A percentile compares a stretch with the other conserved stretches of the same genome.
These are phyloP conservation scores for Lipomyces starkeyi DNA, from an alignment of 805 yeast genomes.

Conservation along the genomic window DNA sequence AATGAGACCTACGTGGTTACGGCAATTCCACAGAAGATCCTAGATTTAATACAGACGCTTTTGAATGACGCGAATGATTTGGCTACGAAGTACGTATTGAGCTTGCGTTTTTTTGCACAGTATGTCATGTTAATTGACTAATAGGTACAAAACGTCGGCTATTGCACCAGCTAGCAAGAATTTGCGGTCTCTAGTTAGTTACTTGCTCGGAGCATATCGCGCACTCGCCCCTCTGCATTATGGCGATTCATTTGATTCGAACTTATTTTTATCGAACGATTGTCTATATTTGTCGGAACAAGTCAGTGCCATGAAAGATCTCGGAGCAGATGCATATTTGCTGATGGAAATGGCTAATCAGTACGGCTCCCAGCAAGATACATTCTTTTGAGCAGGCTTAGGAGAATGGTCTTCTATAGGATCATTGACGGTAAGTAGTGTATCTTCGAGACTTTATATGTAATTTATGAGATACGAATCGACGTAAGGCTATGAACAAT, in stretches of 20 bases:
- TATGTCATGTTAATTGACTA: not conserved
- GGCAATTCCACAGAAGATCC: conserved; percentile 24
- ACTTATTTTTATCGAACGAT: conserved; percentile 32
- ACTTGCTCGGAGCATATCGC: conserved; percentile 26
- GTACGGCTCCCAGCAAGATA: conserved; percentile 5
- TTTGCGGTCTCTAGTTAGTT: conserved; percentile 23
- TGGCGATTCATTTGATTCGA: conserved; percentile 26
- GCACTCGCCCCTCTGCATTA: conserved; percentile 37
- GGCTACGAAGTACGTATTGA: conserved; percentile 2
- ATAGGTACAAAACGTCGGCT: conserved; percentile 15
- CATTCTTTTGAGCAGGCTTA: not conserved
- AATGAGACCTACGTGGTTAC: conserved; percentile 37
- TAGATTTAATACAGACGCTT: conserved; percentile 20
- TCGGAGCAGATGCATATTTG: conserved; percentile 35
- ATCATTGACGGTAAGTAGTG: not conserved
- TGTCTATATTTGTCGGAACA: conserved; percentile 33
- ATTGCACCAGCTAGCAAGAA: conserved; percentile 30
- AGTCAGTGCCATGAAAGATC: conserved; percentile 26
- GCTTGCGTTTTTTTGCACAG: not conserved
- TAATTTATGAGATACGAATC: not conserved
- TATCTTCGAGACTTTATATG: not conserved
- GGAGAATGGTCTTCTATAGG: not conserved
- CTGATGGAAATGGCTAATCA: conserved; percentile 31
- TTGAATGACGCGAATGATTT: conserved; percentile 17
- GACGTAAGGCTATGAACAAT: not conserved